Evolutionary conservation across 768 basidiomycete genomes (phyloP), one percentile per base, ranked within the genome.

Genomic region (Pholiota molesta): DNA sequence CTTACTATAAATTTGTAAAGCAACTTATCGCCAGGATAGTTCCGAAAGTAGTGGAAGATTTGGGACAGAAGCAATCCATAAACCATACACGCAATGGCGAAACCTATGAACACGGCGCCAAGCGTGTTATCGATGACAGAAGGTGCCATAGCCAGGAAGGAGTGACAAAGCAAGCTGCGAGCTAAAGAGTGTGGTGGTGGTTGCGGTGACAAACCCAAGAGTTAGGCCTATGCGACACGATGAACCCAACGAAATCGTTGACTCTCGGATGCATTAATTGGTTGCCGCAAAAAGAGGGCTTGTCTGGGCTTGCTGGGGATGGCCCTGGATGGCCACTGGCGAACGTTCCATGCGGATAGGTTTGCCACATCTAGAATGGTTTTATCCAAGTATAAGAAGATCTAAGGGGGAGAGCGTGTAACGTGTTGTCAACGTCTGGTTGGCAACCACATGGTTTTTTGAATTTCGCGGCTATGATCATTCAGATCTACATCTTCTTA

Each of bases 61-160:
- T 89, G 87, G 17, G 83, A 74, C 49, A 79, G 66, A 49, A 88
- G 75, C 31, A 87, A 75, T 19, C 87, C 87, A 70, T 83, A 87
- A n/a, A 80, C 66, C 52, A 71, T 76, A 65, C 79, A 82, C 5
- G 88, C 82, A 42, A 79, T 72, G 0, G 81, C 79, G 62, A 86
- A 87, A 33, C 88, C 88, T 51, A 87, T 68, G 63, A 88, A 81
- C 47, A 83, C 72, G 17, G 87, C 86, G 37, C 88, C 88, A 16
- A 89, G 78, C 0, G 88, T 88, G 66, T 76, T 79, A 59, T 79
- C 72, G 56, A 82, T 69, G 56, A 65, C 73, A 59, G 35, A 37
- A 37, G 58, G 28, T 29, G 42, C 35, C 44, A 55, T 61, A 59
- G 61, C 49, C 21, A 61, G 29, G 49, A 57, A 61, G 57, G 62